Base-by-base conservation (phyloP, 169 alveolate genomes). In the Besnoitia besnoiti region DNA sequence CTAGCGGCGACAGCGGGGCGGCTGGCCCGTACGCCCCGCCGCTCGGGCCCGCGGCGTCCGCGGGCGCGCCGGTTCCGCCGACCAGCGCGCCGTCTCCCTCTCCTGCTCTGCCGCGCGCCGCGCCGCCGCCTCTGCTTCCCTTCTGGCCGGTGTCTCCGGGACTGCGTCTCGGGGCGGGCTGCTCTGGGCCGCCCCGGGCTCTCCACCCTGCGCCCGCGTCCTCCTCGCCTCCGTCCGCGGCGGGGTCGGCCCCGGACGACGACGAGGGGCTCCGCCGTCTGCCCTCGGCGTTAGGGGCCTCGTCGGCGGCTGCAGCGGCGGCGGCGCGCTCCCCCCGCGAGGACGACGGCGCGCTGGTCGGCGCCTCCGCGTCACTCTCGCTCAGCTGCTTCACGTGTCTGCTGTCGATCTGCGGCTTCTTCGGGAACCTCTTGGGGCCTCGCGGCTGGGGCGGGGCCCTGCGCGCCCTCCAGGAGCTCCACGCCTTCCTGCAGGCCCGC, bases 331-430 rank as follows among this genome's bases (percentile, higher is more conserved):
- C 3, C 30, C 24, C 67, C 33, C 67, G 67, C 33, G 24, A n/a
- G 67, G 67, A 55, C 33, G 67, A 55, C n/a, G 67, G 24, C 33
- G 24, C 67, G 24, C 55, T 49, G 24, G 24, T 49, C 19, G 82
- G 24, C 3, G 44, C 47, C 46, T 73, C 46, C 19, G 10, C 87
- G 61, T 10, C 87, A 0, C 59, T 77, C 59, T 42, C 87, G 33
- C 87, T 77, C 37, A 27, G 44, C 49, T 77, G 87, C 40, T 77
- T 37, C 87, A 42, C 87, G 16, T 37, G 42, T 24, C 87, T 77
- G 30, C 87, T 77, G 24, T 77, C 87, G 59, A 77, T 42, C 33
- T 77, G 87, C 59, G 50, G 61, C 3, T 27, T 30, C 61, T 77
- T 27, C 40, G 87, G 87, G 12, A 77, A 77, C 40, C 7, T 77